Percentiles rank a stretch among this genome's conserved stretches.
These are phyloP conservation scores for Corrigiola litoralis DNA, from an alignment of 179 eudicot genomes.

Conservation along the genomic window DNA sequence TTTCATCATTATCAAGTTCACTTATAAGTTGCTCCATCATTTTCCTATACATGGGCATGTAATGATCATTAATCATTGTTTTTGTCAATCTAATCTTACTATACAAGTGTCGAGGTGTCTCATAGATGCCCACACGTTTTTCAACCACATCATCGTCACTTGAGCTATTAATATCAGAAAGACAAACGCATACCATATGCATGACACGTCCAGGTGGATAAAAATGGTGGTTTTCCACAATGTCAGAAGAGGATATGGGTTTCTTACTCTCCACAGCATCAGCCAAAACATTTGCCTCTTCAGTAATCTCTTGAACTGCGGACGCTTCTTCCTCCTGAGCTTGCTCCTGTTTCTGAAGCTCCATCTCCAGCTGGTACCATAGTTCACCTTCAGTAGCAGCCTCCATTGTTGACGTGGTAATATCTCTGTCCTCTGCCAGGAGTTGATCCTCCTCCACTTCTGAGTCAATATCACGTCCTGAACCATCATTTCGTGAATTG, in stretches of 20 bases:
- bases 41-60: conserved; percentile 94
- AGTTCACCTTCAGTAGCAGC: conserved; percentile 73
- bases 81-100: conserved; percentile 78
- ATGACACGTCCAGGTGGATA: conserved; percentile 86
- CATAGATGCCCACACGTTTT: conserved; percentile 60
- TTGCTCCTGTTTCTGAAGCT: conserved; percentile 55
- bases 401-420: conserved; percentile 43
- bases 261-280: conserved; percentile 54
- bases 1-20: conserved; percentile 60
- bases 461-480: conserved; percentile 46
- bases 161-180: conserved; percentile 20
- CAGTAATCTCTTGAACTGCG: conserved; percentile 51
- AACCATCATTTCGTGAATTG: conserved; percentile 40
- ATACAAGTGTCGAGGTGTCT: conserved; percentile 73
- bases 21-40: conserved; percentile 68
- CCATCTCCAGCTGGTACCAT: conserved; percentile 82
- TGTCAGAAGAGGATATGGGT: conserved; percentile 44
- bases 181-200: conserved; percentile 61
- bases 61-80: conserved; percentile 92
- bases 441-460: conserved; percentile 61
- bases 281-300: conserved; percentile 62
- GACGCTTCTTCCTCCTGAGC: conserved; percentile 62
- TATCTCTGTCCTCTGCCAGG: conserved; percentile 39
- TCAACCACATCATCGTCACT: conserved; percentile 28
- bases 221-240: conserved; percentile 57